These are phyloP conservation scores for Wickerhamiella alocasiicola DNA, from an alignment of 805 yeast species.

Conservation along the genomic window DNA sequence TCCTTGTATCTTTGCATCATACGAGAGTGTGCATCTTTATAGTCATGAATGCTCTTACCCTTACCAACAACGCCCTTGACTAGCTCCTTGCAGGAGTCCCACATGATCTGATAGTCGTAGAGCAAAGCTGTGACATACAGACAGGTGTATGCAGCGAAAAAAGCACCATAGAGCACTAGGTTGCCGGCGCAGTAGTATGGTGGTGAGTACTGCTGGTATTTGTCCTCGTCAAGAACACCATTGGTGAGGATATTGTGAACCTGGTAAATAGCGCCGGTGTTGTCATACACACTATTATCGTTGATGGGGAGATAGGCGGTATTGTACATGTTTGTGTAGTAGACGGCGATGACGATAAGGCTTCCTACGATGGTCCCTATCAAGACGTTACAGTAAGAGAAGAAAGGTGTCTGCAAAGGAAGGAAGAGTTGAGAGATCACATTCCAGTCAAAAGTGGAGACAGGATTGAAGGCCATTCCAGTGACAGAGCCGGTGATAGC, in stretches of 20 bases:
- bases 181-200: constrained; percentile 48
- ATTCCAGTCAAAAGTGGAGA: constrained; percentile 37
- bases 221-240: constrained; percentile 32
- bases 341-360: constrained; percentile 26
- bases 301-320: constrained; percentile 33
- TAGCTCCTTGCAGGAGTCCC: constrained; percentile 21
- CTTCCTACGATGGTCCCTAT: constrained; percentile 27
- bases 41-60: constrained; percentile 15
- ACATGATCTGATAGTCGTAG: constrained; percentile 32
- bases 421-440: constrained; percentile 33
- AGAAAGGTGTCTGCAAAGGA: constrained; percentile 30
- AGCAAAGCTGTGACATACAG: constrained; percentile 37
- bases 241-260: constrained; percentile 34
- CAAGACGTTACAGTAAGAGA: constrained; percentile 25
- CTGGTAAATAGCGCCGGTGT: constrained; percentile 36
- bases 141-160: constrained; percentile 40
- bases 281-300: constrained; percentile 38
- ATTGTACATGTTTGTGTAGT: constrained; percentile 34
- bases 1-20: constrained; percentile 39
- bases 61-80: constrained; percentile 8
- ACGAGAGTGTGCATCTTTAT: constrained; percentile 33
- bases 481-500: constrained; percentile 51
- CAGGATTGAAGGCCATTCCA: constrained; percentile 34
- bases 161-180: constrained; percentile 40
- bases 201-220: constrained; percentile 40